Evolutionary conservation across 2,329 filamentous ascomycete genomes (phyloP).

Genomic region (Teratosphaeria pseudoeucalypti): DNA sequence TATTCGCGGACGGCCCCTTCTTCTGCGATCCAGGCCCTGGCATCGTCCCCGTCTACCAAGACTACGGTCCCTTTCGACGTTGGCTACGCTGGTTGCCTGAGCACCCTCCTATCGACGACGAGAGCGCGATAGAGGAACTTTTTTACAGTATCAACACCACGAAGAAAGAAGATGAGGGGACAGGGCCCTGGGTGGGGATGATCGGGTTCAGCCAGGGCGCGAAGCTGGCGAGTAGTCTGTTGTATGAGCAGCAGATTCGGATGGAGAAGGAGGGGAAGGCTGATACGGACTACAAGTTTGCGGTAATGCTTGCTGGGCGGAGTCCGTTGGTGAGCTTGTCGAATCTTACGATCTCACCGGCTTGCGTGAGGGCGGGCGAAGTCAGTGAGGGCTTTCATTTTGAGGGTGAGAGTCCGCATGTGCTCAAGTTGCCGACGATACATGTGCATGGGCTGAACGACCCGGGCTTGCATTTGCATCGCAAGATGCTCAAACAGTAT

Average conservation of each 20-base stretch:
- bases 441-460: constrained; percentile 59
- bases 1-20: constrained; percentile 63
- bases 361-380: constrained; percentile 30
- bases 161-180: constrained; percentile 35
- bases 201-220: constrained; percentile 43
- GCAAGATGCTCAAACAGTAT: constrained; percentile 47
- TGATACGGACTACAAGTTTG: constrained; percentile 46
- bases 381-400: constrained; percentile 37
- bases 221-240: constrained; percentile 36
- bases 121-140: constrained; percentile 37
- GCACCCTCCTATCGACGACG: constrained; percentile 45
- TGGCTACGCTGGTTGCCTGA: constrained; percentile 55
- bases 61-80: constrained; percentile 53
- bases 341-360: constrained; percentile 26
- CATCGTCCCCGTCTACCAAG: constrained; percentile 54
- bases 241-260: constrained; percentile 50
- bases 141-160: constrained; percentile 35
- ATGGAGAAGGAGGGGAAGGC: constrained; percentile 28
- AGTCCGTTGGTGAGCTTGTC: constrained; percentile 48
- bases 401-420: constrained; percentile 35
- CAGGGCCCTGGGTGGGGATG: constrained; percentile 40
- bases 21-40: constrained; percentile 51
- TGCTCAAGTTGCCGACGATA: constrained; percentile 49
- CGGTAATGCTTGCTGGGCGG: constrained; percentile 51
- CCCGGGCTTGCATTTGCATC: constrained; percentile 49